These are phyloP conservation scores for Lecanicillium sp. DNA, from an alignment of 2,329 filamentous ascomycete genomes.

Conservation along the genomic window DNA sequence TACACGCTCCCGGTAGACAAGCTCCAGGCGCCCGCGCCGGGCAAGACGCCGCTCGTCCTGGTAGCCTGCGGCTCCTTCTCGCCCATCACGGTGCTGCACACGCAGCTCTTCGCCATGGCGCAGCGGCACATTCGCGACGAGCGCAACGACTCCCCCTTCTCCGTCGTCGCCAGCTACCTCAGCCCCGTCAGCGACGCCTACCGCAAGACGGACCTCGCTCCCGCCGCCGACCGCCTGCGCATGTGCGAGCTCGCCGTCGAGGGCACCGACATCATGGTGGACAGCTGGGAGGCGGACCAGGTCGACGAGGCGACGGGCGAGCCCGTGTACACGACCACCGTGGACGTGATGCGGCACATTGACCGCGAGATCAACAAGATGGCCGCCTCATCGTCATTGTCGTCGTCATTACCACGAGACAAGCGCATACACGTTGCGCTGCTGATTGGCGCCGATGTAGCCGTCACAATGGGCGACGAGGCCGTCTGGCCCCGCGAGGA, in stretches of 20 bases:
- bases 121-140: slow-evolving; percentile 46
- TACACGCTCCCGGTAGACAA: slow-evolving; percentile 54
- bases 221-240: slow-evolving; percentile 29
- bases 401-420: slow-evolving; percentile 44
- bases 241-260: slow-evolving; percentile 78
- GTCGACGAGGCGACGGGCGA: slow-evolving; percentile 36
- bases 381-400: slow-evolving; percentile 60
- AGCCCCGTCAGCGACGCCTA: slow-evolving; percentile 27
- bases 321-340: slow-evolving; percentile 75
- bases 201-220: slow-evolving; percentile 32
- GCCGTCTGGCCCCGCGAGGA: slow-evolving; percentile 75
- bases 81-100: slow-evolving; percentile 66
- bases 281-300: slow-evolving; percentile 64
- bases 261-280: slow-evolving; percentile 72
- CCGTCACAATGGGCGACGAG: slow-evolving; percentile 59
- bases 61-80: slow-evolving; percentile 64
- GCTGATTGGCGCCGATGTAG: slow-evolving; percentile 66
- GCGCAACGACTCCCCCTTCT: slow-evolving; percentile 44
- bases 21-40: slow-evolving; percentile 45
- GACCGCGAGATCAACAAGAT: slow-evolving; percentile 75
- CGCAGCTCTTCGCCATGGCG: slow-evolving; percentile 80
- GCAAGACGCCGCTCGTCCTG: slow-evolving; percentile 56
- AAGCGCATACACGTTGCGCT: slow-evolving; percentile 53
- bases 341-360: slow-evolving; percentile 78
- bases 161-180: slow-evolving; percentile 72